phyloP scores from a whole-genome alignment of 2,329 filamentous ascomycete species.

The Chaetomium olivaceum region DNA sequence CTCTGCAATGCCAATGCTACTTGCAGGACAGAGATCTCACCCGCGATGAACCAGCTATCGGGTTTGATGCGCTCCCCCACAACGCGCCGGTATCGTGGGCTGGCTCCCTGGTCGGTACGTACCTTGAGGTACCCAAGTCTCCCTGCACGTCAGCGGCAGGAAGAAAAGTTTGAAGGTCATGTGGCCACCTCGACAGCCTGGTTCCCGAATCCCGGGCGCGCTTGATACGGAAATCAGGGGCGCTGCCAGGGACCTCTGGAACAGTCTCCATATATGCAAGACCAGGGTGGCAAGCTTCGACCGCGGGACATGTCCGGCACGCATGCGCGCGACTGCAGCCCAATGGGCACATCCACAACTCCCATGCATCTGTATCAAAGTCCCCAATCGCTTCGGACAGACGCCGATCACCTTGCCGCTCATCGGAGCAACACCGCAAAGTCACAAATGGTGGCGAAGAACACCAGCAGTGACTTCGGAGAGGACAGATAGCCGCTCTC shows the following conservation, averaged over 20 bases:
- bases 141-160: conserved; percentile 7
- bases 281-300: conserved; percentile 17
- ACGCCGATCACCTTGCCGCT: conserved; percentile 14
- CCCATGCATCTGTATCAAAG: conserved; percentile 12
- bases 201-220: conserved; percentile 19
- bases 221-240: conserved; percentile 17
- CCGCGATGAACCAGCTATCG: neutral
- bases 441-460: neutral
- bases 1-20: neutral
- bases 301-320: conserved; percentile 13
- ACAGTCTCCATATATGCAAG: conserved; percentile 9
- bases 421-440: conserved; percentile 3
- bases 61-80: neutral
- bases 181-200: conserved; percentile 15
- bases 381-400: conserved; percentile 5
- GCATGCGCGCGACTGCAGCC: conserved; percentile 13
- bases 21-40: neutral
- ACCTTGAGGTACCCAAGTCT: neutral
- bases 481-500: neutral
- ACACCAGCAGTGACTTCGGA: neutral
- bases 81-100: neutral
- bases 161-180: conserved; percentile 18
- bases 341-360: neutral
- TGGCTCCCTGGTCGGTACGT: neutral
- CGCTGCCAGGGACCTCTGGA: conserved; percentile 13